Evolutionary conservation across 805 yeast genomes (phyloP).

Genomic region (Pichia pseudocactophila): DNA sequence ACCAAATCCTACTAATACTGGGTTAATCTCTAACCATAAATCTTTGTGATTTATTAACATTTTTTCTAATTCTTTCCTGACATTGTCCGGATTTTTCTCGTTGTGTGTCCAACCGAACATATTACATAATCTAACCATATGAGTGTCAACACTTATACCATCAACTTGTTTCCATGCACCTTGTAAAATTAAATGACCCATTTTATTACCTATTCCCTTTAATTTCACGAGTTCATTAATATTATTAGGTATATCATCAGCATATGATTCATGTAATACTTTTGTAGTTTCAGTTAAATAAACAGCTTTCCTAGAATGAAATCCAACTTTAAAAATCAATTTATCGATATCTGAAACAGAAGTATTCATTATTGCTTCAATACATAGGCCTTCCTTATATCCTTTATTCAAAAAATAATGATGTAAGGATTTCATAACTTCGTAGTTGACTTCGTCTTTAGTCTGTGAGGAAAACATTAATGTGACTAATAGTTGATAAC

Average conservation of each 20-base stretch:
- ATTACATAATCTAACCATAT: slow-evolving; percentile 69
- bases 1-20: slow-evolving; percentile 86
- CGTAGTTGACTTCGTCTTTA: slow-evolving; percentile 75
- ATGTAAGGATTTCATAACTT: slow-evolving; percentile 60
- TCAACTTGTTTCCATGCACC: slow-evolving; percentile 67
- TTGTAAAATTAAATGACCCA: slow-evolving; percentile 79
- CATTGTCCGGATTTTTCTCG: slow-evolving; percentile 62
- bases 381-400: slow-evolving; percentile 42
- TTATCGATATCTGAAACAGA: slow-evolving; percentile 51
- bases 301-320: slow-evolving; percentile 70
- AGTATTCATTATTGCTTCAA: slow-evolving; percentile 43
- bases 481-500: slow-evolving; percentile 72
- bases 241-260: slow-evolving; percentile 66
- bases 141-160: slow-evolving; percentile 95
- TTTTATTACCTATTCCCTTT: slow-evolving; percentile 95
- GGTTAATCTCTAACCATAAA: slow-evolving; percentile 80
- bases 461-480: slow-evolving; percentile 89
- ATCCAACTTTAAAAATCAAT: slow-evolving; percentile 75
- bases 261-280: slow-evolving; percentile 39
- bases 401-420: slow-evolving; percentile 32
- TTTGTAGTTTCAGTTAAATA: slow-evolving; percentile 57
- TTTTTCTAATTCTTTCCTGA: slow-evolving; percentile 55
- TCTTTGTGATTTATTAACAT: slow-evolving; percentile 57
- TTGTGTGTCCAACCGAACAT: slow-evolving; percentile 71
- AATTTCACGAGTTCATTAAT: slow-evolving; percentile 54